Evolutionary conservation across 2,329 filamentous ascomycete species (phyloP), one percentile per base, ranked within the genome.

Genomic region (Hymenoscyphus salicellus): DNA sequence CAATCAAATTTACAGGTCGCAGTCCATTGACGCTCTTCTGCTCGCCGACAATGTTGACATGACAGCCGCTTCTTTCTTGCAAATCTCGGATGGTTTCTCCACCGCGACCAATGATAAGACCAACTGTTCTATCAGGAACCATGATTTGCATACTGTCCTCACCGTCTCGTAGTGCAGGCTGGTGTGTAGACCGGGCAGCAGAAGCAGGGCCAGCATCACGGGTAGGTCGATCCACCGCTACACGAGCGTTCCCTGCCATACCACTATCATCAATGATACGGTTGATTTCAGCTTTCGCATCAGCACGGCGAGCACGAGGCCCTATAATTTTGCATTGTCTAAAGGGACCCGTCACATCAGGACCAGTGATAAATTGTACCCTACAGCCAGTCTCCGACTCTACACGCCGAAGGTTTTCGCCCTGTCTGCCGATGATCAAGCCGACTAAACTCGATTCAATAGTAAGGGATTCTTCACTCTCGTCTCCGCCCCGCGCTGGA

Each of bases 41-140:
- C 79, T 97, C 93, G 72, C 91, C 91, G 49, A 96, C 91, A 73
- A 97, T 97, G 77, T 97, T 97, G 76, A 97, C 92, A 77, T 97
- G 93, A 76, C 93, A 97, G n/a, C 91, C 91, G 72, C 91, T 95
- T 67, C 91, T 85, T 77, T 97, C 93, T 78, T 97, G 93, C 28
- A 97, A 82, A 75, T 97, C 93, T 74, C 92, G 89, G 73, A 97
- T 97, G 1, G 93, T 97, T 79, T 97, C 93, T 65, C 93, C 93
- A 49, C 92, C 92, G 70, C 93, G 90, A n/a, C 93, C 93, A 74
- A 97, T 97, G 72, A 97, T 97, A 56, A 97, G 82, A 60, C 93
- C 93, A 66, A 97, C 93, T 8, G 93, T 97, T 73, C 92, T 89
- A 78, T 97, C 93, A 57, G 93, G 93, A 20, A 97, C 93, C 91